Evolutionary conservation across 345 rosid species (phyloP), one percentile per base, ranked within the genome.

Genomic region (Lumnitzera littorea): DNA sequence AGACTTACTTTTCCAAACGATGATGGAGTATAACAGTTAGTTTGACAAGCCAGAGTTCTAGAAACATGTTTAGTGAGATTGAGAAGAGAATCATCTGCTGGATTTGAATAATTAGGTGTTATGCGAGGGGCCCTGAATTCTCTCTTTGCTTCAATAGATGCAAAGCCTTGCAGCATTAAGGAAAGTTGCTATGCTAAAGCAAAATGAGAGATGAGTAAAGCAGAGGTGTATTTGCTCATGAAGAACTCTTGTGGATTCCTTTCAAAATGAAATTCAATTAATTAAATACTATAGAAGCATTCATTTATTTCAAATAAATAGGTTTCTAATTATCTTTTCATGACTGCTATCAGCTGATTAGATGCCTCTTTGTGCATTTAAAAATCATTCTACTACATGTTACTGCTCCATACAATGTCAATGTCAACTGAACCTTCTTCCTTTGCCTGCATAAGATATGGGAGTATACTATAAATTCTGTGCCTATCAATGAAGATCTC

Each of bases 141-240:
- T 72, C 90, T 77, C 77, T 84, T 87, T 51, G 95, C 84, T 78
- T 90, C 99, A 31, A 82, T 68, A 62, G 97, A 86, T 71, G 99
- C 89, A 75, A 76, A 79, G 74, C 94, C 96, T 94, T 75, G 48
- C n/a, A 15, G 46, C 48, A 57, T 57, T 5, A 41, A 57, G 60
- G 60, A 57, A 17, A 41, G 15, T 48, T 41, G 41, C 14, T 11
- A 25, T 41, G 16, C 60, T 48, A 41, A 5, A 57, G 62, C 17
- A 24, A 47, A 56, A 59, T 27, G 25, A 64, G 46, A 60, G 25
- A 46, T 31, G 25, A n/a, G 41, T 4, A 13, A 51, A 20, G 29
- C 46, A 58, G 3, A 36, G 43, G 9, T 36, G 43, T 36, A 36
- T 36, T 36, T 36, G 43, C 43, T 4, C 5, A 36, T 36, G 43